Base-by-base conservation (phyloP, 2,329 filamentous ascomycete genomes). In the Diaporthe eres region DNA sequence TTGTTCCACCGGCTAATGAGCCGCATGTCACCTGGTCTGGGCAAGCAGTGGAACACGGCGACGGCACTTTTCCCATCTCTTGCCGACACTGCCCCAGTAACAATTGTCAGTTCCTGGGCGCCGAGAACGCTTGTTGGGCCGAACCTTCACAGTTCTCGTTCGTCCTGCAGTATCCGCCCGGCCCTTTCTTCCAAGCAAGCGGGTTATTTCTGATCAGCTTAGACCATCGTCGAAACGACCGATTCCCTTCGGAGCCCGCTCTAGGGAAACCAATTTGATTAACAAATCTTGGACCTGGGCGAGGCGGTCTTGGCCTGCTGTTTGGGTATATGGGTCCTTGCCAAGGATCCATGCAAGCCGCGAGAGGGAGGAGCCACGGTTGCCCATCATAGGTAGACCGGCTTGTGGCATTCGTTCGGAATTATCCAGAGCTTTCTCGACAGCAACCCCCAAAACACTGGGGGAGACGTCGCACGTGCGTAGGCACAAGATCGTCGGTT, bases 221-320 rank as follows among this genome's bases (percentile, higher is more conserved):
- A 55, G 65, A 28, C 34, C 49, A 15, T 28, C 49, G 47, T 70
- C 65, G 65, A 70, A 70, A 70, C 65, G 34, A 55, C 65, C 49
- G 49, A 51, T 42, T 55, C 15, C 49, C 34, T 28, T 39, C 47
- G 10, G 47, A 34, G 47, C 31, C 65, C 47, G 47, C 47, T 53
- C 47, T 39, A 42, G 28, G 17, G 49, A 70, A 19, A n/a, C 65
- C 65, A 70, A 55, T 55, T 70, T 70, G 47, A 70, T 70, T 70
- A 42, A 42, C n/a, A 28, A 3, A 25, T 55, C 47, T 70, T 70
- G 47, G 47, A 25, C 9, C 65, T 55, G 42, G 65, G 65, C 65
- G 37, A 31, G n/a, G 22, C 37, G 22, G 22, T 42, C 65, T 55
- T 53, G 65, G 34, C 47, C 65, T 55, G n/a, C 65, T 55, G 22